Base-by-base conservation (phyloP, 2,329 filamentous ascomycete species). In the Ophiostoma sp. region DNA sequence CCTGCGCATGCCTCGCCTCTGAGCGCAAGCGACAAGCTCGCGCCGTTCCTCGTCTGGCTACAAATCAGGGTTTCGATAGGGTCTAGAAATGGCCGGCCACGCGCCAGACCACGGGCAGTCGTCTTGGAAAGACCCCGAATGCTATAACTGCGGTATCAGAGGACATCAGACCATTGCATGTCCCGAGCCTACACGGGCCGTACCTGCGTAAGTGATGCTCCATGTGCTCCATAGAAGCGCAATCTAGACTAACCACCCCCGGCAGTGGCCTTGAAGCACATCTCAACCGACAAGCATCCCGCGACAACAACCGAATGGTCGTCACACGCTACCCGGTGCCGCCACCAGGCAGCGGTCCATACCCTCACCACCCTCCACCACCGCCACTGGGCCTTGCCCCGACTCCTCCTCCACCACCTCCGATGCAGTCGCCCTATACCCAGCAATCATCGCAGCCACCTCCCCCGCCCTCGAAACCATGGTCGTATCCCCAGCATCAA, bases 101-200 rank as follows among this genome's bases (percentile, higher is more conserved):
- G 74, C 74, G 41, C 76, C 76, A 11, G 76, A 76, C 1, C 75
- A 75, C 58, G 71, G 38, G 14, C 36, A 74, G 11, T 66, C 73
- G 18, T 67, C 73, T 14, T 71, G 72, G 66, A 69, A 74, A 55
- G 77, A 78, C 67, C 76, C 76, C 7, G 72, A 79, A 71, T 86
- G 84, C 75, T 85, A 84, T 74, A 85, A 85, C 73, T 86, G 84
- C 72, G 82, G 83, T 66, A 74, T 76, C 64, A 75, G 76, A 42
- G 81, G 81, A 4, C 84, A 86, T 73, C 85, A 82, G 78, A 77
- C 82, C 12, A 76, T 84, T 66, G 82, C 82, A 65, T 86, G 84
- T 73, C 83, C 82, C 7, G 80, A 84, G 69, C 79, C 81, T 36
- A 82, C 81, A 38, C 77, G 82, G 70, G 75, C 77, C 71, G 78